A percentile compares a stretch with the other conserved stretches of the same genome.
phyloP scores from a whole-genome alignment of 2,329 filamentous ascomycete genomes.

The Dactylellina cionopaga region DNA sequence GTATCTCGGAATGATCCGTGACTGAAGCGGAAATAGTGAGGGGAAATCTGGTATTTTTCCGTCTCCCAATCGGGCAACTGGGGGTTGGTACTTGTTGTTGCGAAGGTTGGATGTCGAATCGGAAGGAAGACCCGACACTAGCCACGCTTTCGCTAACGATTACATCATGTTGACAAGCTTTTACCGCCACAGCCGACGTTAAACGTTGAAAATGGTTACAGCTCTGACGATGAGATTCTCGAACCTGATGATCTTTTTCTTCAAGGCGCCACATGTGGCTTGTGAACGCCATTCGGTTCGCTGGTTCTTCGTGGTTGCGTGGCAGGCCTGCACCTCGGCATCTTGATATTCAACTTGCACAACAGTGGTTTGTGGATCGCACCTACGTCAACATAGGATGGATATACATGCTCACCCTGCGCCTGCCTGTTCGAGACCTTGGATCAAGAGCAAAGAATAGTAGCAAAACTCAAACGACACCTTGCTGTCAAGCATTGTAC shows the following conservation, averaged over 20 bases:
- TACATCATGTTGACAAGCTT: not conserved
- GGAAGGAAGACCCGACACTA: conserved; percentile 3
- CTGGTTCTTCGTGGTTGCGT: no score
- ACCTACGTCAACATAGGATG: no score
- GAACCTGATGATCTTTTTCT: not conserved
- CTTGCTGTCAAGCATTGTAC: no score
- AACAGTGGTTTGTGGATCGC: no score
- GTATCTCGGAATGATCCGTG: not conserved
- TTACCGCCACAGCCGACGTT: not conserved
- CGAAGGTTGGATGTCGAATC: not conserved
- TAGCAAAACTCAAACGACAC: no score
- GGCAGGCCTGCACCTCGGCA: no score
- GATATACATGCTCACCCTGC: no score
- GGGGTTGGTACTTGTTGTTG: not conserved
- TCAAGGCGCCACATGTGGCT: no score
- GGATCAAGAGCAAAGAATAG: no score
- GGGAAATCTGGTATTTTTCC: not conserved
- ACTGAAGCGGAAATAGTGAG: not conserved
- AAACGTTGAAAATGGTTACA: not conserved
- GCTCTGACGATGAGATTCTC: not conserved
- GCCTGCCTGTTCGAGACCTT: no score
- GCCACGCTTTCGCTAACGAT: conserved; percentile 6
- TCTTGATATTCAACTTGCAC: no score
- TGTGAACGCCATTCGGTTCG: no score
- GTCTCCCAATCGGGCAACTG: not conserved